Percentiles rank a stretch among this genome's conserved stretches.
phyloP scores from a whole-genome alignment of 202 grass and related monocot genomes.

The Bolboschoenoplectus hybrid region DNA sequence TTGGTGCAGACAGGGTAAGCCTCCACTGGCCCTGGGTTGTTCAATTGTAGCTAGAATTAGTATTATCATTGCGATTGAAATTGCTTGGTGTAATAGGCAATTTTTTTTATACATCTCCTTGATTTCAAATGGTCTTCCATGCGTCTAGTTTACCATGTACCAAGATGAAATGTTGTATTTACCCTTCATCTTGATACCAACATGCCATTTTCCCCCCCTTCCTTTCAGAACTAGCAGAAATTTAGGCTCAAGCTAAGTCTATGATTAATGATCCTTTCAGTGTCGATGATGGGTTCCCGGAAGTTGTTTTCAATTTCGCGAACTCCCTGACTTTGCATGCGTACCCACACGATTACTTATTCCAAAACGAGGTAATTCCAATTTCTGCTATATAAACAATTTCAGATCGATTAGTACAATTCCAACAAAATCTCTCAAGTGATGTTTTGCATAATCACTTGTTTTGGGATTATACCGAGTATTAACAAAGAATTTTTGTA shows the following conservation, averaged over 20 bases:
- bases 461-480: background rate
- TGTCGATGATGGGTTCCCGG: slow-evolving; percentile 80
- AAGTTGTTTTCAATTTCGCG: slow-evolving; percentile 77
- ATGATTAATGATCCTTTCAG: slow-evolving; percentile 46
- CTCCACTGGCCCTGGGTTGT: background rate
- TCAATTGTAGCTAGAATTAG: background rate
- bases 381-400: background rate
- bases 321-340: slow-evolving; percentile 63
- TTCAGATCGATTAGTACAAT: slow-evolving; percentile 26
- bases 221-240: background rate
- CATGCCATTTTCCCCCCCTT: background rate
- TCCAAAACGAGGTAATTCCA: slow-evolving; percentile 68
- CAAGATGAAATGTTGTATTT: background rate
- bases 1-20: background rate
- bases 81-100: background rate
- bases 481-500: slow-evolving; percentile 43
- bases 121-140: background rate
- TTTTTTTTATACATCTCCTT: background rate
- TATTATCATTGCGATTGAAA: slow-evolving; percentile 4
- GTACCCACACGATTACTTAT: slow-evolving; percentile 94
- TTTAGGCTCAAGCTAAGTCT: background rate
- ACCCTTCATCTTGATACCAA: background rate
- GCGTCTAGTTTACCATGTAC: slow-evolving; percentile 5
- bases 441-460: background rate
- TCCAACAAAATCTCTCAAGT: background rate